These are phyloP conservation scores for Sutorius eximius DNA, from an alignment of 1,284 basidiomycete species.

Conservation along the genomic window DNA sequence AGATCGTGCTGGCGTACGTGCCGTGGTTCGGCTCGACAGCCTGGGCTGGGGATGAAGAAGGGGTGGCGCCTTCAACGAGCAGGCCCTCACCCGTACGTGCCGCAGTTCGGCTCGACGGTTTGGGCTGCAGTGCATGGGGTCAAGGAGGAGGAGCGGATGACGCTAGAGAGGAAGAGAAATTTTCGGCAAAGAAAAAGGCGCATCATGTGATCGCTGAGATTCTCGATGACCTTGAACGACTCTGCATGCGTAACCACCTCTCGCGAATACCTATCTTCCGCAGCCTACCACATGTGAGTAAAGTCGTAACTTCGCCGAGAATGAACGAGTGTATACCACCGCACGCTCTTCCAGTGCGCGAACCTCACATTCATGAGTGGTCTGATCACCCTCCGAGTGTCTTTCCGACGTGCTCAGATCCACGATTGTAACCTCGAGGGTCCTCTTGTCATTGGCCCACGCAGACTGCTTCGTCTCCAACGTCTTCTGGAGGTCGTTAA, in stretches of 20 bases:
- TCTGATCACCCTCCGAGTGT: slow-evolving; percentile 61
- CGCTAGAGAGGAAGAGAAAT: too few species aligned
- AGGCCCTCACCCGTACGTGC: too few species aligned
- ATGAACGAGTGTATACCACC: slow-evolving; percentile 45
- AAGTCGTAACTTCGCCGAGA: neutral
- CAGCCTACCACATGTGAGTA: slow-evolving; percentile 46
- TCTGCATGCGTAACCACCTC: slow-evolving; percentile 85
- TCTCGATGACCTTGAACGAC: slow-evolving; percentile 70
- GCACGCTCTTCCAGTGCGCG: slow-evolving; percentile 67
- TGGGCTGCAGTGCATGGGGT: too few species aligned
- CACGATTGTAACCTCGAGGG: slow-evolving; percentile 73
- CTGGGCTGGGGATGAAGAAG: too few species aligned
- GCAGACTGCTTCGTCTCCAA: slow-evolving; percentile 65
- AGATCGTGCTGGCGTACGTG: too few species aligned
- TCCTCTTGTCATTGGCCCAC: slow-evolving; percentile 78
- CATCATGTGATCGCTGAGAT: too few species aligned
- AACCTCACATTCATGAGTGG: slow-evolving; percentile 62
- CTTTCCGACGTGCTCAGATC: slow-evolving; percentile 72
- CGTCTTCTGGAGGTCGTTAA: slow-evolving; percentile 59
- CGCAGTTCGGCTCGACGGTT: too few species aligned
- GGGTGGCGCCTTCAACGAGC: too few species aligned
- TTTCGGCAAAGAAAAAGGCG: too few species aligned
- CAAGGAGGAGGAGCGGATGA: too few species aligned
- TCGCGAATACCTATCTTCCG: slow-evolving; percentile 77
- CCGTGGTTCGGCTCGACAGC: too few species aligned